Evolutionary conservation across 306 rosid species (phyloP), one percentile per base, ranked within the genome.

Genomic region (Cyclanthera cordifolia): DNA sequence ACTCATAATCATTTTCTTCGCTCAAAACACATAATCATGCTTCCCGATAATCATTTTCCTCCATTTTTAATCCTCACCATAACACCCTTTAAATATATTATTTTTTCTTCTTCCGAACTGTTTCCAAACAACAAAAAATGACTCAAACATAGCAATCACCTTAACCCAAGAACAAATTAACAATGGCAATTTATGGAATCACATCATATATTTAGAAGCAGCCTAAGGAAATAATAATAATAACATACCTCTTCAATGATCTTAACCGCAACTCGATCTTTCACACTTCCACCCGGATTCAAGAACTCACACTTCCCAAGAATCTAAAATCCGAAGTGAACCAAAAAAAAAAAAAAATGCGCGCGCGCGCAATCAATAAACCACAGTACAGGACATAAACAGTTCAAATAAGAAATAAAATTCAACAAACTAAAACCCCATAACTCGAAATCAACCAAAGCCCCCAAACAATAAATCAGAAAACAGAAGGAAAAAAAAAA

Each of bases 231-330:
- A 30, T 5, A 1, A 6, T 3, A 14, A 43, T 28, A 37, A 24
- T 4, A 20, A 15, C 70, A 2, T 28, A 90, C 97, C 96, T 90
- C 99, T 74, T 85, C 80, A 67, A 90, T 90, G 23, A 90, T 86
- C 76, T 90, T 78, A 55, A 90, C 82, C 0, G 96, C 99, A 63
- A 93, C 96, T 16, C 99, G 87, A 59, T 90, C 99, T 63, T 93
- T 93, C 53, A 93, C 96, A 68, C 99, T 93, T 28, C 96, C 96
- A 64, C 99, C 99, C 0, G 96, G 99, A 59, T 93, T 93, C 85
- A 93, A 82, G 73, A 93, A 90, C 80, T 90, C 99, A 75, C 96
- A 87, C 86, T 93, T 93, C 12, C 88, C 99, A 54, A 87, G 79
- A 72, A 93, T 87, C 95, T 93, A 81, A 75, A 68, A 65, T 41